Percentiles rank a stretch among this genome's conserved stretches.
Evolutionary conservation across 2,329 filamentous ascomycete species (phyloP).

Genomic region (Stromatinia cepivora): DNA sequence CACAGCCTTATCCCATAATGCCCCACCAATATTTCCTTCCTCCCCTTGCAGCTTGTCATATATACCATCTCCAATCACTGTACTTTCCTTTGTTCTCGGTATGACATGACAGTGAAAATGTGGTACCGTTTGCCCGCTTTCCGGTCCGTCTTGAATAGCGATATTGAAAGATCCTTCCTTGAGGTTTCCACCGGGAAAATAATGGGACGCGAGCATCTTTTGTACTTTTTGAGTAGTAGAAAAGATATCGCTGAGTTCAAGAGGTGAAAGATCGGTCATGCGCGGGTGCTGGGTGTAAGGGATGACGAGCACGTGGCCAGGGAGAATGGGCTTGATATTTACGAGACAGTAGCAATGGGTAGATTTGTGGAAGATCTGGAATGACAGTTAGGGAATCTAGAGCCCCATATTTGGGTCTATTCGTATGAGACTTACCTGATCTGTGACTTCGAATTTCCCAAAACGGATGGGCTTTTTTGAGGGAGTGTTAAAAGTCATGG

Average conservation of each 20-base stretch:
- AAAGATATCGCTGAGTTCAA: slow-evolving; percentile 70
- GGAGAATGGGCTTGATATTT: slow-evolving; percentile 91
- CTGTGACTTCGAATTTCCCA: slow-evolving; percentile 73
- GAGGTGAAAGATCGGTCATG: slow-evolving; percentile 47
- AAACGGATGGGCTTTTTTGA: slow-evolving; percentile 58
- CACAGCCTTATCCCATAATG: slow-evolving; percentile 66
- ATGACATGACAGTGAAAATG: slow-evolving; percentile 95
- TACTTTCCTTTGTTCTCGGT: slow-evolving; percentile 61
- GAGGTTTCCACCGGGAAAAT: slow-evolving; percentile 57
- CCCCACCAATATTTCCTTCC: slow-evolving; percentile 77
- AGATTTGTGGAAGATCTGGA: slow-evolving; percentile 83
- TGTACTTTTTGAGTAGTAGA: slow-evolving; percentile 81
- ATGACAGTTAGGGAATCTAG: not conserved
- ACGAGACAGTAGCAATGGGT: slow-evolving; percentile 82
- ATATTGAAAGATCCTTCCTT: slow-evolving; percentile 81
- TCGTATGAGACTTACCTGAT: slow-evolving; percentile 55
- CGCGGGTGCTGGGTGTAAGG: slow-evolving; percentile 69
- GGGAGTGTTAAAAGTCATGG: slow-evolving; percentile 14
- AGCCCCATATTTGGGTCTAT: not conserved
- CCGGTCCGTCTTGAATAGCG: slow-evolving; percentile 87
- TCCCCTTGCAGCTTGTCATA: slow-evolving; percentile 83
- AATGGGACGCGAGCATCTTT: slow-evolving; percentile 64
- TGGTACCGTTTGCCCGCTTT: slow-evolving; percentile 89
- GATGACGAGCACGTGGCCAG: slow-evolving; percentile 90
- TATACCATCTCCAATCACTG: slow-evolving; percentile 64